Evolutionary conservation across 2,329 filamentous ascomycete species (phyloP).

Genomic region (Aspergillus japonicus): DNA sequence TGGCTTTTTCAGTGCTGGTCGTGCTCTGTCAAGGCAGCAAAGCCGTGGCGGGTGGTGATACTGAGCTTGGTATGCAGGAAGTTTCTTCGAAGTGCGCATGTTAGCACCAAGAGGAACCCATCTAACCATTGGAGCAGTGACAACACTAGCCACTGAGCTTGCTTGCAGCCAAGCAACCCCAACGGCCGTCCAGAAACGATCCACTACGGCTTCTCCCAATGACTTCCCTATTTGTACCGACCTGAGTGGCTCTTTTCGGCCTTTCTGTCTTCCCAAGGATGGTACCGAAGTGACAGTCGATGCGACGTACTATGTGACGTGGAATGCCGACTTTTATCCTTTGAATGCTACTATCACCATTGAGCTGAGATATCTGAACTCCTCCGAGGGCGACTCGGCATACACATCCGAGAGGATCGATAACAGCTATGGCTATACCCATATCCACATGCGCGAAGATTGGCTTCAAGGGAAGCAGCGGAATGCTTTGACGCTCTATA

Average conservation of each 20-base stretch:
- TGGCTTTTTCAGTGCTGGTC: not conserved
- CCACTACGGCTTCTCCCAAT: conserved; percentile 14
- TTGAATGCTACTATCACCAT: conserved; percentile 34
- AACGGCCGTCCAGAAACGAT: not conserved
- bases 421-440: conserved; percentile 41
- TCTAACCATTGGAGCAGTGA: not conserved
- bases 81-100: not conserved
- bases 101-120: not conserved
- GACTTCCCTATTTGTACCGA: conserved; percentile 36
- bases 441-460: conserved; percentile 38
- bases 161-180: conserved; percentile 6
- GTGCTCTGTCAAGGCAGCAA: not conserved
- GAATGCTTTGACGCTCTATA: conserved; percentile 41
- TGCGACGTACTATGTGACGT: conserved; percentile 41
- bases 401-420: conserved; percentile 37
- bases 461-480: conserved; percentile 40
- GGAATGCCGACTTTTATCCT: conserved; percentile 36
- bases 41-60: not conserved
- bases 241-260: conserved; percentile 19
- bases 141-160: conserved; percentile 1
- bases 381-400: conserved; percentile 32
- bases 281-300: conserved; percentile 35
- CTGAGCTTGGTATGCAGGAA: not conserved
- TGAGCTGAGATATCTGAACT: conserved; percentile 36
- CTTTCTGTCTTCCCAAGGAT: conserved; percentile 39